phyloP scores from a whole-genome alignment of 2,329 filamentous ascomycete genomes.

The Trichoderma sp. region DNA sequence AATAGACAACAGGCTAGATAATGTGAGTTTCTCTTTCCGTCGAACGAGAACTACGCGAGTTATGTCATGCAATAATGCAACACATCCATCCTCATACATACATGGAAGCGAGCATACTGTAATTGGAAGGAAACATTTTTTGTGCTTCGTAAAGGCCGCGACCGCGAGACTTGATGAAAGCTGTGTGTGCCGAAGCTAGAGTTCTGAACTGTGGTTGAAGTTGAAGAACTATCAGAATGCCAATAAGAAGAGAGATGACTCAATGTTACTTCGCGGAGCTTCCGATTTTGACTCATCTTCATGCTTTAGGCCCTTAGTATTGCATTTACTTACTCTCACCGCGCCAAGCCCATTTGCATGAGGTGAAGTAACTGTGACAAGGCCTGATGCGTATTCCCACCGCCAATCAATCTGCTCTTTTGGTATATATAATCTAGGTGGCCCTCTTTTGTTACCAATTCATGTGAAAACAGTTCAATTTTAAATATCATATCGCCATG shows the following conservation, averaged over 20 bases:
- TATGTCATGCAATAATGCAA: background rate
- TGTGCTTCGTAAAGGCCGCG: background rate
- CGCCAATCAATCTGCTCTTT: background rate
- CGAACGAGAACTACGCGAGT: background rate
- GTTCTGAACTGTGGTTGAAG: background rate
- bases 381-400: background rate
- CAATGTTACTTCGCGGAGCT: background rate
- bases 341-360: background rate
- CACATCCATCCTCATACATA: background rate
- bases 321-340: background rate
- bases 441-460: background rate
- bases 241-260: background rate
- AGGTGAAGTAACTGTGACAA: background rate
- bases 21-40: background rate
- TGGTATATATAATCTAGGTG: background rate
- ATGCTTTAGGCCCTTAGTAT: background rate
- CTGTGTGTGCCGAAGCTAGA: background rate
- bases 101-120: background rate
- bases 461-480: background rate
- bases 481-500: background rate
- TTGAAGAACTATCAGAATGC: background rate
- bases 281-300: background rate
- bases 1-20: background rate
- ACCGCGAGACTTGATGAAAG: background rate
- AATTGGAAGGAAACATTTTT: background rate